Percentiles rank a stretch among this genome's conserved stretches.
Evolutionary conservation across 2,329 filamentous ascomycete genomes (phyloP).

Genomic region (Ascomycota sp.): DNA sequence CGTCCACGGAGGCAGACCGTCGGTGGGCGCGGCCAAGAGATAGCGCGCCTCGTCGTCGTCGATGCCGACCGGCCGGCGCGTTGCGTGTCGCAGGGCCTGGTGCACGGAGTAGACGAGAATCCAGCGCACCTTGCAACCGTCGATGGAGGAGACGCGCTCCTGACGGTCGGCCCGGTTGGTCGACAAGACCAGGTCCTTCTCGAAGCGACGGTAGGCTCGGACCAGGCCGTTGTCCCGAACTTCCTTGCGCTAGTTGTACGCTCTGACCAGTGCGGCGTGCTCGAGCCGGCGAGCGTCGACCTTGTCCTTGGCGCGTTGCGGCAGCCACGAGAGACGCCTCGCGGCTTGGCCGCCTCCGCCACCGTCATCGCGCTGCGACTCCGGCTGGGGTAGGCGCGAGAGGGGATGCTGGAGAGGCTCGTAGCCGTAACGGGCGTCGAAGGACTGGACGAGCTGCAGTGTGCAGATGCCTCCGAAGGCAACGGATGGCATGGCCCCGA

Average conservation of each 20-base stretch:
- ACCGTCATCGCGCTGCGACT: too few species aligned
- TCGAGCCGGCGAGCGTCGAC: conserved; percentile 26
- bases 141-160: conserved; percentile 32
- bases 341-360: conserved; percentile 2
- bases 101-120: conserved; percentile 53
- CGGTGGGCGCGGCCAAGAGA: conserved; percentile 23
- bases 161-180: conserved; percentile 31
- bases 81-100: conserved; percentile 49
- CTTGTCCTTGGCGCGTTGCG: conserved; percentile 18
- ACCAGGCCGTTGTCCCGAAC: conserved; percentile 36
- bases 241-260: conserved; percentile 23
- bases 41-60: conserved; percentile 38
- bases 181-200: conserved; percentile 32
- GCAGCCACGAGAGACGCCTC: conserved; percentile 20
- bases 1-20: conserved; percentile 24
- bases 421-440: conserved; percentile 42
- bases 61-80: conserved; percentile 39
- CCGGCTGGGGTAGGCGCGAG: conserved; percentile 39
- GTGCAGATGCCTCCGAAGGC: conserved; percentile 50
- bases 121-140: conserved; percentile 63
- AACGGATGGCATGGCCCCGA: conserved; percentile 27
- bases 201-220: conserved; percentile 47
- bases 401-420: conserved; percentile 41
- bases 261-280: conserved; percentile 30
- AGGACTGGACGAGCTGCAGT: conserved; percentile 44